Base-by-base conservation (phyloP, 2,329 filamentous ascomycete species). In the Ophiostoma ulmi region DNA sequence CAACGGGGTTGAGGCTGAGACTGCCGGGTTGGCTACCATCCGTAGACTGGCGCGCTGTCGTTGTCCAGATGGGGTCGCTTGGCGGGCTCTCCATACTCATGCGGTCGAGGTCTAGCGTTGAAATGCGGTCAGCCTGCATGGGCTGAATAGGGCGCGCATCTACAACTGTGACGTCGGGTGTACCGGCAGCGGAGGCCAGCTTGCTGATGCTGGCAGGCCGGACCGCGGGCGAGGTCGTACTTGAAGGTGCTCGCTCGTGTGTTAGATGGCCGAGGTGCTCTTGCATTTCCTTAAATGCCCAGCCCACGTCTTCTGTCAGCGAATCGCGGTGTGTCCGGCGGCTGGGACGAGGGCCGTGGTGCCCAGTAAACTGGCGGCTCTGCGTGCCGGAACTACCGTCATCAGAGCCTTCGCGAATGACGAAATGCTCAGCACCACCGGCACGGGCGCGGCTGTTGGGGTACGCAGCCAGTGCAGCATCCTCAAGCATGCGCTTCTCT, bases 231-330 rank as follows among this genome's bases (percentile, higher is more conserved):
- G 72, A 70, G n/a, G 61, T 61, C 3, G 58, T 41, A 38, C 55
- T 1, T 31, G 63, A 41, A 17, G 58, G 35, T 20, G n/a, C 67
- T 1, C 71, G 72, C 61, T 83, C 83, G 74, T 84, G 80, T 73
- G 88, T 84, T 67, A 89, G 78, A 75, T 89, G 83, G 75, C 92
- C 87, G 69, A 89, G 90, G 79, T 94, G 90, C 75, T 89, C 86
- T 75, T 92, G 90, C 90, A 95, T 91, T 75, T 93, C 90, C 75
- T 89, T 86, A 76, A 95, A 84, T 77, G 93, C 92, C 89, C 91
- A 94, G 71, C 86, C 81, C 72, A 85, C 83, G 69, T 86, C 85
- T 75, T 88, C 83, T 68, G 87, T 85, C 1, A 87, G 89, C 66
- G 87, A 88, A 76, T 89, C 87, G 58, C 87, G 84, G 71, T 86